Percentiles rank a stretch among this genome's conserved stretches.
These are phyloP conservation scores for Gardenia jasminoides DNA, from an alignment of 257 asterid genomes.

Conservation along the genomic window DNA sequence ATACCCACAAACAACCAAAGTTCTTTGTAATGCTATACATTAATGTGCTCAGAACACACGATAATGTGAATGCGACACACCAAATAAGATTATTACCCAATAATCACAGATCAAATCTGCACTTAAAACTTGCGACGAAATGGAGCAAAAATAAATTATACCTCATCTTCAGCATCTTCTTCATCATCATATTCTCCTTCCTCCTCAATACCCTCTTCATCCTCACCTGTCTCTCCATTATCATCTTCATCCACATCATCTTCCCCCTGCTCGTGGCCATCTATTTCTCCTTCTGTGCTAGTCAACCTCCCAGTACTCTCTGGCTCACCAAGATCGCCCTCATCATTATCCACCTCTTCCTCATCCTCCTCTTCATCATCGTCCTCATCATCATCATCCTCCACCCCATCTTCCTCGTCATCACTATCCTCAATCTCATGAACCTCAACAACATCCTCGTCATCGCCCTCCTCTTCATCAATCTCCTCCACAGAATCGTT, in stretches of 20 bases:
- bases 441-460: constrained; percentile 80
- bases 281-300: constrained; percentile 79
- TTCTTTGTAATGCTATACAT: neutral
- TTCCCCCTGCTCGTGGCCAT: constrained; percentile 95
- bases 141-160: constrained; percentile 21
- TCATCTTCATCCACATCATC: constrained; percentile 82
- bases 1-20: neutral
- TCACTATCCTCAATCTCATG: constrained; percentile 69
- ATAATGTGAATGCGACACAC: neutral
- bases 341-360: constrained; percentile 77
- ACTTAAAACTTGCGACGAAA: neutral
- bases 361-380: constrained; percentile 63
- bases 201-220: constrained; percentile 67
- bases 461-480: constrained; percentile 61
- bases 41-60: too few relatives aligned
- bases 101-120: neutral
- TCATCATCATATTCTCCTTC: constrained; percentile 69
- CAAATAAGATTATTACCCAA: neutral
- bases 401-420: constrained; percentile 62
- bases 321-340: constrained; percentile 53
- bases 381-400: constrained; percentile 53
- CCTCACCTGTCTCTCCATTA: constrained; percentile 87
- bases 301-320: constrained; percentile 59
- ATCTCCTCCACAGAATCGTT: constrained; percentile 73
- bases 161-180: constrained; percentile 85